phyloP scores from a whole-genome alignment of 2,329 filamentous ascomycete species.

The Colletotrichum siamense region DNA sequence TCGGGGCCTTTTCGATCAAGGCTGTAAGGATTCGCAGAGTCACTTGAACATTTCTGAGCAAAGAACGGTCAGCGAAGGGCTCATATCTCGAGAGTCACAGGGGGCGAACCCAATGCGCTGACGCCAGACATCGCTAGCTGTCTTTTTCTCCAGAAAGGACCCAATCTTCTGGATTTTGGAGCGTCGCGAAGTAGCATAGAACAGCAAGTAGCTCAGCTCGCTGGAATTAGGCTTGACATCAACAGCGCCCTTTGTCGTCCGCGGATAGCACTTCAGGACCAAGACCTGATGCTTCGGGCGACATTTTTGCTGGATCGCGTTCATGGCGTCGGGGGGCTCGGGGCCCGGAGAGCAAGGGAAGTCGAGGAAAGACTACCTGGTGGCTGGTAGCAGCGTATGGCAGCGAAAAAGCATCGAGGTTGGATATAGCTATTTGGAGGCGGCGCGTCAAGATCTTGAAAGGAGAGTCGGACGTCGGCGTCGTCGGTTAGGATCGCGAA shows the following conservation, averaged over 20 bases:
- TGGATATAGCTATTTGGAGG: slow-evolving; percentile 2
- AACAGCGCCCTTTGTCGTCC: slow-evolving; percentile 86
- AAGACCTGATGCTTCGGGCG: slow-evolving; percentile 97
- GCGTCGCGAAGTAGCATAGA: slow-evolving; percentile 92
- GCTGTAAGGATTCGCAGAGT: slow-evolving; percentile 91
- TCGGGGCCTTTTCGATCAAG: slow-evolving; percentile 89
- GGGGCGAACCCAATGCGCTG: slow-evolving; percentile 77
- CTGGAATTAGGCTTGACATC: slow-evolving; percentile 96
- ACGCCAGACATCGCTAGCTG: slow-evolving; percentile 88
- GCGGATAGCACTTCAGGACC: slow-evolving; percentile 94
- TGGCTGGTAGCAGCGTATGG: slow-evolving; percentile 10
- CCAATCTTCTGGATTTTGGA: slow-evolving; percentile 97
- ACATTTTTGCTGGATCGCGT: slow-evolving; percentile 70
- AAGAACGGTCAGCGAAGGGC: neutral
- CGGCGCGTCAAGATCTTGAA: neutral
- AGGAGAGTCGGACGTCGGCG: neutral
- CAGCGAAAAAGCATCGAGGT: slow-evolving; percentile 16
- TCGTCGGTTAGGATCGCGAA: slow-evolving; percentile 12
- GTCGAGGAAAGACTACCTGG: slow-evolving; percentile 6
- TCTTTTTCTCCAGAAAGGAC: slow-evolving; percentile 93
- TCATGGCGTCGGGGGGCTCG: slow-evolving; percentile 51
- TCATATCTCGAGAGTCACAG: neutral
- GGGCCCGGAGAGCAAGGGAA: slow-evolving; percentile 1
- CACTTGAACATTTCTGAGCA: slow-evolving; percentile 83
- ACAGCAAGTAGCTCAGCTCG: slow-evolving; percentile 95